Evolutionary conservation across 257 asterid species (phyloP), one percentile per base, ranked within the genome.

Genomic region (Scutellaria galericulata): DNA sequence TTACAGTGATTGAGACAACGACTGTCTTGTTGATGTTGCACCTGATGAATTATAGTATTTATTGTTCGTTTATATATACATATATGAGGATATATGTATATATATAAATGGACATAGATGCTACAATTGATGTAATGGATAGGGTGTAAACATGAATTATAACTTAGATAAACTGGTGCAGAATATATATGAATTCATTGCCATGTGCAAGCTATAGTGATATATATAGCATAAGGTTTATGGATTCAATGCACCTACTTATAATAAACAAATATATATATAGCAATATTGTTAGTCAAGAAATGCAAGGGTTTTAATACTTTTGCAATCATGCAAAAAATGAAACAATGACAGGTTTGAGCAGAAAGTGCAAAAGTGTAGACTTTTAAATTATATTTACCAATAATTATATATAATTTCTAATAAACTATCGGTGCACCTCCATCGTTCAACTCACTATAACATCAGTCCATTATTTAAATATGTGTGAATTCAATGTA

Each of bases 281-380:
- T 44, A 7, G 47, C 8, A 9, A 14, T 14, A 47, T 51, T 53
- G 27, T 52, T 2, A 44, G 60, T 52, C 70, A 24, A 47, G 35
- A 75, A 58, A 67, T 46, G 48, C 24, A 2, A 31, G 53, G 73
- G 4, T 0, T 31, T 39, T 59, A n/a, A n/a, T 40, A 57, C 70
- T 24, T 56, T 47, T 56, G 78, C 75, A 72, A 56, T 77, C 75
- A 77, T 77, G 52, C 54, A 50, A 9, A 46, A 0, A 40, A n/a
- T 63, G 47, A 65, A 71, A 77, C 70, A 51, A 42, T 40, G n/a
- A 52, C 53, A 46, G 70, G 71, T 51, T 24, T 12, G 46, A 51
- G 78, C 80, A 79, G 75, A 79, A 79, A 75, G 78, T 51, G 72
- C 66, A 42, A 42, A 40, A 2, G 7, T 4, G 3, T 45, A 13